Conservation (phyloP, 768 basidiomycete genomes). For the Phanerochaete carnosa region DNA sequence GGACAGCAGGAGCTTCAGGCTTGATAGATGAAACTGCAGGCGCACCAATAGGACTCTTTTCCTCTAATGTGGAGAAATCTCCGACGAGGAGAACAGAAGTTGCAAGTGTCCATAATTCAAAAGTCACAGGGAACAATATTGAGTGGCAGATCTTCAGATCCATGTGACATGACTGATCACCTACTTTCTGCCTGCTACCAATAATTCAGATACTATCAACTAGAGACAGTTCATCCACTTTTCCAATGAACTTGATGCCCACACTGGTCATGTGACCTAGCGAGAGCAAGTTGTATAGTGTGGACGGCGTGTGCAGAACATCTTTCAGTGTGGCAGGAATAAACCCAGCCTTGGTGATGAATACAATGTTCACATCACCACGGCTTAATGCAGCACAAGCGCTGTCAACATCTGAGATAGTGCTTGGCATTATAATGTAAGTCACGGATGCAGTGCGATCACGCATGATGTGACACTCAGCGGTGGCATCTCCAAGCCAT, state of each 20-base stretch:
- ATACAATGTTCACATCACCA: conserved; percentile 6
- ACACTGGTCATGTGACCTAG: conserved; percentile 6
- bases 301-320: conserved; percentile 11
- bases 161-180: background rate
- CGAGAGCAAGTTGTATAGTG: conserved; percentile 15
- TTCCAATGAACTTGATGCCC: background rate
- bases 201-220: background rate
- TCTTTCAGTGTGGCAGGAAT: conserved; percentile 12
- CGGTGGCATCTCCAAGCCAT: conserved; percentile 17
- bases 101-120: background rate
- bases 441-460: conserved; percentile 8
- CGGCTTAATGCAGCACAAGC: conserved; percentile 12
- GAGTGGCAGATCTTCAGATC: background rate
- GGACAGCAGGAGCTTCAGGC: background rate
- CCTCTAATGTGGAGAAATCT: background rate
- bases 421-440: background rate
- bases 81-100: background rate
- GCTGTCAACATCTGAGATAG: conserved; percentile 12
- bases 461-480: conserved; percentile 11
- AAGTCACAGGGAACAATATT: background rate
- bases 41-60: too few species aligned
- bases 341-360: background rate
- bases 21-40: background rate
- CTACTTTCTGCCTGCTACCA: background rate
- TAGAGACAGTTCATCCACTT: background rate